Evolutionary conservation across 1,284 basidiomycete species (phyloP), one percentile per base, ranked within the genome.

Genomic region (Leucoagaricus sp.): DNA sequence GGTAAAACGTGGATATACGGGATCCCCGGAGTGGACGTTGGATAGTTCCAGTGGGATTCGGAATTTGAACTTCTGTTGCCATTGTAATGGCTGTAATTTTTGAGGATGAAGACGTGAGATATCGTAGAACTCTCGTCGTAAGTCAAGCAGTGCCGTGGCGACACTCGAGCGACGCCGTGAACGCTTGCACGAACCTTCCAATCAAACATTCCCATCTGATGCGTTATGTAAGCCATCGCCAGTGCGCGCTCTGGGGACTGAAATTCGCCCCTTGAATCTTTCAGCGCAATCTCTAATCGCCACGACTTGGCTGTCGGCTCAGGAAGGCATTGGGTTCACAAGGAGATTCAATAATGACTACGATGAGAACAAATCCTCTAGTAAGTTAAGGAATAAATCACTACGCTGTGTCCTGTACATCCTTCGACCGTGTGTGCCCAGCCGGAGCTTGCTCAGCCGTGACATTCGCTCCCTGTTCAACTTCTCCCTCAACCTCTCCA

Each of bases 1-100:
- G 88, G 64, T 91, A 91, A 65, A 91, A 91, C 0, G 87, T 81
- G 6, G 88, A 86, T 36, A 91, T 87, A 28, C 89, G 79, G 3
- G 89, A 86, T 52, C 89, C 89, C 21, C 87, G 85, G 28, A 85
- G 72, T 21, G 89, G 88, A 33, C 89, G 77, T 67, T 85, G 85
- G 9, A 73, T 64, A 48, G 29, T 23, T 12, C n/a, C n/a, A n/a
- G n/a, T n/a, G n/a, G n/a, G n/a, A n/a, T n/a, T n/a, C n/a, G 29
- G 51, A 3, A 31, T 41, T 23, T 45, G 31, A 3, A 25, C 42
- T 34, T 45, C 51, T 10, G 21, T 45, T 19, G 51, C 29, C 29
- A 33, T 33, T 33, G 31, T 33, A 33, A 13, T 33, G 7, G 31
- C 31, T 33, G 13, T 7, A 33, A 7, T 33, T 33, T 33, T 7